phyloP scores from a whole-genome alignment of 805 yeast species.

The Candida piceae region DNA sequence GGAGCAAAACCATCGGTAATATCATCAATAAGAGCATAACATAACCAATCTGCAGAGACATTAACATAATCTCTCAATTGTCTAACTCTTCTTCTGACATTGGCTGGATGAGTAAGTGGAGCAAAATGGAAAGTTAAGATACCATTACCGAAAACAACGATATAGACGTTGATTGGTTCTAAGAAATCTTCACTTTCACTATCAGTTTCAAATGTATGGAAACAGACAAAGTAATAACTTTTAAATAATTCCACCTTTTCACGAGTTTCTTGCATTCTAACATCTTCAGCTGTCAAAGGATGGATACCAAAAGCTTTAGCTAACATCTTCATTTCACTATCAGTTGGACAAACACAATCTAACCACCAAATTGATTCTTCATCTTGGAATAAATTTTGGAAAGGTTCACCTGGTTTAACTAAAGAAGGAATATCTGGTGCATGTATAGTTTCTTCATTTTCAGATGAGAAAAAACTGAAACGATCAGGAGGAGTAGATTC shows the following conservation, averaged over 20 bases:
- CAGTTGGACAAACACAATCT: conserved; percentile 91
- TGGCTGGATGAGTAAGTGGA: conserved; percentile 65
- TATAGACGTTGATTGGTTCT: conserved; percentile 74
- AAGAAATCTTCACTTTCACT: conserved; percentile 74
- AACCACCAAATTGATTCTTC: conserved; percentile 92
- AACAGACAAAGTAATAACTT: conserved; percentile 91
- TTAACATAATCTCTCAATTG: conserved; percentile 73
- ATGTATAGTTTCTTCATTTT: conserved; percentile 81
- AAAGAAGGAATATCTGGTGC: conserved; percentile 82
- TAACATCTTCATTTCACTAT: conserved; percentile 85
- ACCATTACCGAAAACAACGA: conserved; percentile 67
- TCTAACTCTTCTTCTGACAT: conserved; percentile 77
- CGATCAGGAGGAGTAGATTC: conserved; percentile 56
- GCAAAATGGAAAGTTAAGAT: conserved; percentile 65
- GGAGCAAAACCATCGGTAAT: conserved; percentile 84
- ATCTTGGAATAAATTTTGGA: conserved; percentile 63
- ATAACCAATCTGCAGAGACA: conserved; percentile 77
- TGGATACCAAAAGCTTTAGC: conserved; percentile 95
- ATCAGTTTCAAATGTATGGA: conserved; percentile 93
- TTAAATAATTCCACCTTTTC: conserved; percentile 93
- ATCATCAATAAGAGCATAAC: conserved; percentile 79
- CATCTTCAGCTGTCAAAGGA: conserved; percentile 97
- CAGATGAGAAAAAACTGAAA: conserved; percentile 78
- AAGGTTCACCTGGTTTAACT: conserved; percentile 57
- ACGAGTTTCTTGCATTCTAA: conserved; percentile 92